Conservation (phyloP, 2,329 filamentous ascomycete species). For the Aureobasidium sp. region DNA sequence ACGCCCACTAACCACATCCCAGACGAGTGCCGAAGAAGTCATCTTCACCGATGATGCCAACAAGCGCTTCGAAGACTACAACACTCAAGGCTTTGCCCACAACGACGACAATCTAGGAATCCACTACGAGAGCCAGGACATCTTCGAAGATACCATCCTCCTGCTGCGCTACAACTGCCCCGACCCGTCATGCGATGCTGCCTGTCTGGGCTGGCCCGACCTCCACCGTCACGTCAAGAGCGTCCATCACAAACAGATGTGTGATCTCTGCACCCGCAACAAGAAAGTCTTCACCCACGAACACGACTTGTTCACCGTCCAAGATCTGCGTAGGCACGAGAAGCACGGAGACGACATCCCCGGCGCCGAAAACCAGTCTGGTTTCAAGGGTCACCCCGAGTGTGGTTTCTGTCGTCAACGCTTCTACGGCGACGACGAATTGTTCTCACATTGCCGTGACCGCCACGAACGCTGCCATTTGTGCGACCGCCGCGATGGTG, state of each 20-base stretch:
- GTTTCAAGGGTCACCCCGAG: slow-evolving; percentile 90
- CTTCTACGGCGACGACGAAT: slow-evolving; percentile 93
- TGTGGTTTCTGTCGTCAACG: slow-evolving; percentile 86
- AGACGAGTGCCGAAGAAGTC: slow-evolving; percentile 67
- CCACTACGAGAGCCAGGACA: slow-evolving; percentile 78
- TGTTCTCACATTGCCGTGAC: slow-evolving; percentile 86
- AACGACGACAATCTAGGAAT: slow-evolving; percentile 83
- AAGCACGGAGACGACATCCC: slow-evolving; percentile 83
- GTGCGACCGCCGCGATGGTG: slow-evolving; percentile 61
- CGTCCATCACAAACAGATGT: slow-evolving; percentile 80
- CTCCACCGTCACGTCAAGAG: slow-evolving; percentile 72
- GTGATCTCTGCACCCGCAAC: slow-evolving; percentile 80
- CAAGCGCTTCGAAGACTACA: slow-evolving; percentile 82
- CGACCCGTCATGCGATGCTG: slow-evolving; percentile 72
- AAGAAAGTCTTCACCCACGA: slow-evolving; percentile 99
- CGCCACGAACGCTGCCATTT: slow-evolving; percentile 94
- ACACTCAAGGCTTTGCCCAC: slow-evolving; percentile 60
- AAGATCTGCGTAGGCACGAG: slow-evolving; percentile 80
- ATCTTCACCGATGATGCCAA: slow-evolving; percentile 81
- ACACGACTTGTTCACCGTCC: slow-evolving; percentile 78
- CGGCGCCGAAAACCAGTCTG: slow-evolving; percentile 82
- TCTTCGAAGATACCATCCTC: slow-evolving; percentile 82
- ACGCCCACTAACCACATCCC: background rate
- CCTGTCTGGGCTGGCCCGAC: slow-evolving; percentile 72
- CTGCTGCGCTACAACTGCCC: slow-evolving; percentile 93